Percentiles rank a stretch among this genome's conserved stretches.
phyloP scores from a whole-genome alignment of 2,329 filamentous ascomycete genomes.

The Amphichorda felina region DNA sequence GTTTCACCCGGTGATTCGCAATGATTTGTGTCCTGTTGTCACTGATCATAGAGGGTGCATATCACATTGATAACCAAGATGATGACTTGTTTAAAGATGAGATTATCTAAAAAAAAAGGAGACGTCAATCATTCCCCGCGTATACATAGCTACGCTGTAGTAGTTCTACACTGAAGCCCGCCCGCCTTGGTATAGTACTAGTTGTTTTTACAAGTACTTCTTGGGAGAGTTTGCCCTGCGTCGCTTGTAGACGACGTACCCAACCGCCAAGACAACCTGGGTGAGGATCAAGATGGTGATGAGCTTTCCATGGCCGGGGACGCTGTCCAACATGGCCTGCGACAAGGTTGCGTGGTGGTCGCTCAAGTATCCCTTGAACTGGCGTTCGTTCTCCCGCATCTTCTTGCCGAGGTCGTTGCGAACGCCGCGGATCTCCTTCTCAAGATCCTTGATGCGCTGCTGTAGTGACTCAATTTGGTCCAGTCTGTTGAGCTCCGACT shows the following conservation, averaged over 20 bases:
- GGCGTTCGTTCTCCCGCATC: constrained; percentile 36
- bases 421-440: constrained; percentile 46
- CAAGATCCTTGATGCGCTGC: constrained; percentile 36
- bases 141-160: too few species aligned
- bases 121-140: too few species aligned
- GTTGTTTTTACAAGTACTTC: constrained; percentile 63
- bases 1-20: too few species aligned
- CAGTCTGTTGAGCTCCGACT: constrained; percentile 30
- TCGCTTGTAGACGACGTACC: constrained; percentile 71
- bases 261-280: constrained; percentile 57
- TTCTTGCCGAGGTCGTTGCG: constrained; percentile 40
- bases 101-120: too few species aligned
- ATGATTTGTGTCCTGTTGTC: too few species aligned
- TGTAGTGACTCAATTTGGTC: constrained; percentile 31
- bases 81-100: too few species aligned
- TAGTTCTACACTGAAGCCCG: too few species aligned
- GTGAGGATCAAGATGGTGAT: constrained; percentile 64
- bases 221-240: constrained; percentile 68
- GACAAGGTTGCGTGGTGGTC: constrained; percentile 37
- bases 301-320: constrained; percentile 38
- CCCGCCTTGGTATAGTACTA: neutral
- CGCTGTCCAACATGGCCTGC: constrained; percentile 32
- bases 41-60: too few species aligned
- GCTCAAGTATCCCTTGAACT: constrained; percentile 37
- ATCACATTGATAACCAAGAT: too few species aligned